Percentiles rank a stretch among this genome's conserved stretches.
These are phyloP conservation scores for Anthracocystis panici-leucophaei DNA, from an alignment of 1,284 basidiomycete genomes.

Conservation along the genomic window DNA sequence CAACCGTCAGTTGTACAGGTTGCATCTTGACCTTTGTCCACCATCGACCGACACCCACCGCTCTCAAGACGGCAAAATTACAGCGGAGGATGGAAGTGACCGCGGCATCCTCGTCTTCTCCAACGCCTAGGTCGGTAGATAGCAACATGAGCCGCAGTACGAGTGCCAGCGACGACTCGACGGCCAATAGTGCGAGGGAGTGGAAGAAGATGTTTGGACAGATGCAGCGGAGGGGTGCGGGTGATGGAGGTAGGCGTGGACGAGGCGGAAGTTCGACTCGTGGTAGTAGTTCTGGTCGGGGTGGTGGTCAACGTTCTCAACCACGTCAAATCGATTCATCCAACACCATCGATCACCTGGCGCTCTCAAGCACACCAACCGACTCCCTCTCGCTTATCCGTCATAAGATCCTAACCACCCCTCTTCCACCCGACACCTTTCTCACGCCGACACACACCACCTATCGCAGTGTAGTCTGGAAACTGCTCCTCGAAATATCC, in stretches of 20 bases:
- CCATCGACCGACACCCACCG: neutral
- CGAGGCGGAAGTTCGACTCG: conserved; percentile 4
- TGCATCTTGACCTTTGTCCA: neutral
- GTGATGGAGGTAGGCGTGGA: conserved; percentile 6
- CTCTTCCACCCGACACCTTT: conserved; percentile 30
- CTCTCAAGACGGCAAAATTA: neutral
- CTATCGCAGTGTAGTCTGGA: conserved; percentile 57
- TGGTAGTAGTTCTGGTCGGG: neutral
- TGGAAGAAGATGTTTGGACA: conserved; percentile 35
- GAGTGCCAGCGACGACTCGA: conserved; percentile 16
- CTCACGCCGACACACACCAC: conserved; percentile 26
- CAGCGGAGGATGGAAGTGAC: conserved; percentile 7
- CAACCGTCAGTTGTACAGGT: neutral
- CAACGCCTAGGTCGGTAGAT: conserved; percentile 16
- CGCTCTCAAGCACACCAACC: conserved; percentile 3
- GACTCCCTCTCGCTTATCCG: conserved; percentile 36
- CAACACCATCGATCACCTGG: neutral
- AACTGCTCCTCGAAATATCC: conserved; percentile 56
- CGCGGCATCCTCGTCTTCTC: conserved; percentile 2
- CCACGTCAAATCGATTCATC: neutral
- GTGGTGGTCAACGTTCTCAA: conserved; percentile 6
- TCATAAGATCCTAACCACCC: conserved; percentile 40
- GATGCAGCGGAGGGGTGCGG: conserved; percentile 13
- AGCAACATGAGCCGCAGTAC: conserved; percentile 22
- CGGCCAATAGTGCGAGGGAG: conserved; percentile 14